Evolutionary conservation across 2,329 filamentous ascomycete species (phyloP).

Genomic region (Elsinoe ampelina): DNA sequence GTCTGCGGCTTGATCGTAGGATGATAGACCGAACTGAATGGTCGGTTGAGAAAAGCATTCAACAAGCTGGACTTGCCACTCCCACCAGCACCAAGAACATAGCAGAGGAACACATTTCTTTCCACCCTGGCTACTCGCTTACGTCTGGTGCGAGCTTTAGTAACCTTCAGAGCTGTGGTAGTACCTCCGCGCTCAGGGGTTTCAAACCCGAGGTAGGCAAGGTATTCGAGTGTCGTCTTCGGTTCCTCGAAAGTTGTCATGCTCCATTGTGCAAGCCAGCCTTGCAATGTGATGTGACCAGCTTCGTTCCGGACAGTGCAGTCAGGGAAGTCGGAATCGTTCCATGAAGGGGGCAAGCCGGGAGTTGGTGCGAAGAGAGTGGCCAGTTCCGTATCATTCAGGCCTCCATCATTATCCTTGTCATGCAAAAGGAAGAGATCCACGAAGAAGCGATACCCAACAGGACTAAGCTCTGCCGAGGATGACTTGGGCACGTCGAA

Average conservation of each 20-base stretch:
- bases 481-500: conserved; percentile 89
- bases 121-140: conserved; percentile 76
- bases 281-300: conserved; percentile 89
- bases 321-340: conserved; percentile 79
- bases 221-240: conserved; percentile 88
- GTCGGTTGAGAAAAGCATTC: conserved; percentile 81
- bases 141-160: conserved; percentile 79
- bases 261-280: conserved; percentile 98
- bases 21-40: conserved; percentile 73
- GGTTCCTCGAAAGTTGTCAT: conserved; percentile 98
- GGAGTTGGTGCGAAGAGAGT: conserved; percentile 90
- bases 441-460: conserved; percentile 94
- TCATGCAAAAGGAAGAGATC: conserved; percentile 92
- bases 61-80: conserved; percentile 88
- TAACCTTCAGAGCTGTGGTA: conserved; percentile 83
- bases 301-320: conserved; percentile 93
- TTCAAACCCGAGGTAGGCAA: conserved; percentile 93
- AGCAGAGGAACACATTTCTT: conserved; percentile 88
- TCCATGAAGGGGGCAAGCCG: conserved; percentile 77
- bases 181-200: conserved; percentile 61
- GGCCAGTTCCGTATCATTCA: conserved; percentile 76
- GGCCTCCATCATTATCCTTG: conserved; percentile 91
- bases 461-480: conserved; percentile 86
- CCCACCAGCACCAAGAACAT: conserved; percentile 74
- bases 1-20: conserved; percentile 92